Percentiles rank a stretch among this genome's conserved stretches.
phyloP scores from a whole-genome alignment of 2,329 filamentous ascomycete genomes.

The Apiospora phragmitis region DNA sequence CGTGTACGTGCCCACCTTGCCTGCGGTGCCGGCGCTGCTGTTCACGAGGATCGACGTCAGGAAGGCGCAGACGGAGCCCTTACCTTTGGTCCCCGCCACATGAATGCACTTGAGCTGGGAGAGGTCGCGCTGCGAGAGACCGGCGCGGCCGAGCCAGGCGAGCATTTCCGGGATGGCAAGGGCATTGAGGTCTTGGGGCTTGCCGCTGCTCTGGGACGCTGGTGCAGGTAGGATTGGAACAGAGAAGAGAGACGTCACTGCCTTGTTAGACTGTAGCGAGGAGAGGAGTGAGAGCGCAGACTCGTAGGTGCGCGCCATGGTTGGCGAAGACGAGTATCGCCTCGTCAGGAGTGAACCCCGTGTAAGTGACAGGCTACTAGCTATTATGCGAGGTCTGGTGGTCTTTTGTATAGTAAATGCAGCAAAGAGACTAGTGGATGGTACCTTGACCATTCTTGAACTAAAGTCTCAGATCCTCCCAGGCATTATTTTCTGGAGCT shows the following conservation, averaged over 20 bases:
- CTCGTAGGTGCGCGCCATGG: conserved; percentile 46
- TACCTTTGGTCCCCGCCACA: conserved; percentile 91
- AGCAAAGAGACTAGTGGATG: not conserved
- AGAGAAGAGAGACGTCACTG: conserved; percentile 55
- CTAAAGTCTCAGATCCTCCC: not conserved
- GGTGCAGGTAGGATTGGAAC: conserved; percentile 35
- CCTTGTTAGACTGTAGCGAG: conserved; percentile 76
- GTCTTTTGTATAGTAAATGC: not conserved
- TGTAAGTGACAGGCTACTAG: not conserved
- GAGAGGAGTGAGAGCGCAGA: conserved; percentile 75
- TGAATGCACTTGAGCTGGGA: conserved; percentile 62
- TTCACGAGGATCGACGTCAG: conserved; percentile 73
- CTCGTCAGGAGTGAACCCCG: not conserved
- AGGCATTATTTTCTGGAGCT: not conserved
- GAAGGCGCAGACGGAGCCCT: conserved; percentile 85
- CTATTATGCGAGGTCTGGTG: not conserved
- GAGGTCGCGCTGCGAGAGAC: conserved; percentile 60
- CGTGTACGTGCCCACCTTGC: conserved; percentile 73
- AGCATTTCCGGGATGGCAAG: conserved; percentile 80
- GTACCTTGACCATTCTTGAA: not conserved
- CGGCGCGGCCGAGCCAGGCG: conserved; percentile 73
- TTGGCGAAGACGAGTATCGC: not conserved
- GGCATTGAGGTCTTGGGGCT: conserved; percentile 59
- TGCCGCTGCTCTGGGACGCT: conserved; percentile 24
- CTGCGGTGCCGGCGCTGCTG: conserved; percentile 32